A percentile compares a stretch with the other conserved stretches of the same genome.
Evolutionary conservation across 495 filamentous ascomycete species (phyloP).

Genomic region (Letharia lupina): DNA sequence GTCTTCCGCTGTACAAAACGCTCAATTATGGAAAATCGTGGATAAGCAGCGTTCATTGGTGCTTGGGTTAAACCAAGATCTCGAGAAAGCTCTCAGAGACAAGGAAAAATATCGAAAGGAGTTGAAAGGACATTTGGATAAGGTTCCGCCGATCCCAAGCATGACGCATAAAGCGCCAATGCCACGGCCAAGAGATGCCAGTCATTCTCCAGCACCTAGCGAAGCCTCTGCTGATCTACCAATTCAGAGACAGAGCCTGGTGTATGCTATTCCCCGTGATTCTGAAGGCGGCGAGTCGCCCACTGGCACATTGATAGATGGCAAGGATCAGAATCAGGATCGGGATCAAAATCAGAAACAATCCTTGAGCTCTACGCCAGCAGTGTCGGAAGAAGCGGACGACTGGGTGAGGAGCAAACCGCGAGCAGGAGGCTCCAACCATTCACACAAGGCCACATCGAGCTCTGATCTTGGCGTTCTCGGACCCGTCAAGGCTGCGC

Average conservation of each 20-base stretch:
- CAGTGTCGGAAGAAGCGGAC: constrained; percentile 9
- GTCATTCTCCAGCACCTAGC: constrained; percentile 21
- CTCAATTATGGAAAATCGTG: constrained; percentile 88
- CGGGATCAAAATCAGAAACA: neutral
- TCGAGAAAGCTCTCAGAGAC: constrained; percentile 85
- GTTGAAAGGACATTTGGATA: constrained; percentile 62
- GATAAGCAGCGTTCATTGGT: constrained; percentile 95
- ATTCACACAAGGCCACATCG: constrained; percentile 22
- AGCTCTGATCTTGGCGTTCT: constrained; percentile 22
- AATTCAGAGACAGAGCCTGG: constrained; percentile 21
- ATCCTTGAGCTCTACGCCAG: neutral
- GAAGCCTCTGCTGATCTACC: constrained; percentile 24
- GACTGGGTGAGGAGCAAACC: constrained; percentile 15
- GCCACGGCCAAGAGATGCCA: constrained; percentile 14
- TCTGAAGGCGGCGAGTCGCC: neutral
- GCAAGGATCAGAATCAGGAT: neutral
- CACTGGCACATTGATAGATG: neutral
- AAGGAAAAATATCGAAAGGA: constrained; percentile 92
- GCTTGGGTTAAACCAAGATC: constrained; percentile 85
- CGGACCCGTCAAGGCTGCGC: constrained; percentile 12
- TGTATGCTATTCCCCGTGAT: neutral
- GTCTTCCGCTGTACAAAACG: constrained; percentile 76
- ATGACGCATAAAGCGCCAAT: constrained; percentile 21
- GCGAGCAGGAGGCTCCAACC: constrained; percentile 8
- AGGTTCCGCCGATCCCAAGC: constrained; percentile 41